Evolutionary conservation across 495 filamentous ascomycete species (phyloP), one percentile per base, ranked within the genome.

Genomic region (Umbilicaria muhlenbergii): DNA sequence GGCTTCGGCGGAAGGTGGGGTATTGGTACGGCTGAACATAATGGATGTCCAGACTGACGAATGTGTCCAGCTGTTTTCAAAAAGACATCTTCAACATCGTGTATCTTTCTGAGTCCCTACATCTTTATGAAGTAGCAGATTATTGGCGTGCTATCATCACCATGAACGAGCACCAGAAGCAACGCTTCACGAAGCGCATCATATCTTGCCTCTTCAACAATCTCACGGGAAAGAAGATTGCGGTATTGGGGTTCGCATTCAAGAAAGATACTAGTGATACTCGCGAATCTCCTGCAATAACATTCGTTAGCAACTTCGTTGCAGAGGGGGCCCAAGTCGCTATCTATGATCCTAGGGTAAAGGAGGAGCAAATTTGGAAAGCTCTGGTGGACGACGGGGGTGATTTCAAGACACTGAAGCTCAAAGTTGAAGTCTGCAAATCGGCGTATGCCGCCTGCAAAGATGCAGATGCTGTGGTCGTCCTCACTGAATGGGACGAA

Each of bases 261-360:
- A 89, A 92, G 65, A 82, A 86, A 54, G 68, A 84, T 49, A 89
- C 84, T 1, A 74, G 75, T 11, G 84, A 92, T 57, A 83, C 78
- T 5, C 70, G 85, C 7, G 83, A 86, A 56, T 77, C 74, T 36
- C 70, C 80, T 1, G 77, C 83, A 0, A 69, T 86, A 12, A 73
- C 74, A 21, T 68, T 89, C 38, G 73, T 86, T 50, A 73, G 67
- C 38, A 64, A 68, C 15, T 58, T 92, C 17, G 63, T 79, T 19
- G 67, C 73, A 12, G 82, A 84, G 55, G 73, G 74, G 16, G 60
- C 56, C 5, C 73, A 80, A 46, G 73, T 89, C 32, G 66, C 80
- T 14, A 75, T 92, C 42, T 92, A 79, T 54, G 85, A 89, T 45
- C 85, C 83, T 0, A 73, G 67, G 44, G 80, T 77, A 46, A 63